Conservation (phyloP, 2,329 filamentous ascomycete genomes). For the Ophiostoma novo-ulmi region DNA sequence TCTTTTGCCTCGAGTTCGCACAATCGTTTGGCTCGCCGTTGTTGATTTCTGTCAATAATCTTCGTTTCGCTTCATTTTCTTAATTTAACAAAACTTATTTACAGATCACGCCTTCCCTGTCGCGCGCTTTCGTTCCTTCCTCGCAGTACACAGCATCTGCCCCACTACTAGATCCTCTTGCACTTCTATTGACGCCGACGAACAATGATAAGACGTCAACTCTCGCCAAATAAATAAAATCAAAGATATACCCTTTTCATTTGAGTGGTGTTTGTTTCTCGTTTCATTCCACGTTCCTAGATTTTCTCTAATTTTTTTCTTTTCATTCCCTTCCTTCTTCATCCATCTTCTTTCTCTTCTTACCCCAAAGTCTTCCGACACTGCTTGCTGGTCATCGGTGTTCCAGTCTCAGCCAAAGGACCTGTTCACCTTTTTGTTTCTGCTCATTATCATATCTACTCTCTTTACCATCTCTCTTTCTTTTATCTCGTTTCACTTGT, state of each 20-base stretch:
- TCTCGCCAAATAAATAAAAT: not conserved
- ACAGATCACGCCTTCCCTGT: constrained; percentile 6
- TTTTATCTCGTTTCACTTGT: not conserved
- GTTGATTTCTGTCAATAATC: not conserved
- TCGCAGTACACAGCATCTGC: not conserved
- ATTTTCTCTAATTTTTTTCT: not conserved
- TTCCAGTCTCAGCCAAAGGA: not conserved
- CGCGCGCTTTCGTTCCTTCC: constrained; percentile 4
- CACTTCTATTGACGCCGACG: constrained; percentile 14
- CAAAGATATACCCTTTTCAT: not conserved
- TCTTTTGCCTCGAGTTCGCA: not conserved
- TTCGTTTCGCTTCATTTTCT: not conserved
- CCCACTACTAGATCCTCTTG: not conserved
- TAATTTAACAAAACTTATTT: not conserved
- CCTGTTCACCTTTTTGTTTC: constrained; percentile 3
- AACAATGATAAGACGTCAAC: constrained; percentile 20
- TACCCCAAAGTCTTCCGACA: not conserved
- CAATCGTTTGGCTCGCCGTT: constrained; percentile 3
- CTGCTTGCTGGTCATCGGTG: not conserved
- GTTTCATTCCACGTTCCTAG: not conserved
- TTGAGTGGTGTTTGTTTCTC: constrained; percentile 3
- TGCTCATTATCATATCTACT: not conserved
- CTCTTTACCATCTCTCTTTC: not conserved
- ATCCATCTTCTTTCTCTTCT: not conserved
- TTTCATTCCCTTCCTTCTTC: not conserved